phyloP scores from a whole-genome alignment of 768 basidiomycete genomes.

The Termitomyces sp. region DNA sequence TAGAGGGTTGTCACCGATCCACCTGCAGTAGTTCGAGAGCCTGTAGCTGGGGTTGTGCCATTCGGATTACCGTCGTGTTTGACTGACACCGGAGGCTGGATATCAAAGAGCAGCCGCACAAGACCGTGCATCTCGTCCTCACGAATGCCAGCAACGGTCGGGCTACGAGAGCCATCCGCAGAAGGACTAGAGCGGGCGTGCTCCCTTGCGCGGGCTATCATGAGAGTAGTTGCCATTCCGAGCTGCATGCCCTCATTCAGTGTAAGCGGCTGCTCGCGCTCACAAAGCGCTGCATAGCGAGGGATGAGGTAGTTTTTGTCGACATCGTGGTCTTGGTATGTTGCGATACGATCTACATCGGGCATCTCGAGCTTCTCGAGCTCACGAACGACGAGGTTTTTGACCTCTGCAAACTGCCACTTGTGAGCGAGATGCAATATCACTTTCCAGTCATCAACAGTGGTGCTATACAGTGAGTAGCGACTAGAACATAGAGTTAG shows the following conservation, averaged over 20 bases:
- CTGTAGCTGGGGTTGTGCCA: not conserved
- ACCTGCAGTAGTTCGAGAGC: slow-evolving; percentile 11
- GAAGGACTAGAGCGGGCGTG: slow-evolving; percentile 25
- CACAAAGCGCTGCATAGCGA: slow-evolving; percentile 49
- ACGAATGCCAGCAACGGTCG: slow-evolving; percentile 5
- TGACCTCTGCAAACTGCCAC: slow-evolving; percentile 54
- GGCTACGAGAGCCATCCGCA: slow-evolving; percentile 13
- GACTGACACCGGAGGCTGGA: not conserved
- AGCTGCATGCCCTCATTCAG: slow-evolving; percentile 51
- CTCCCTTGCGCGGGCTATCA: slow-evolving; percentile 48
- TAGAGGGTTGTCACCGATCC: slow-evolving; percentile 15
- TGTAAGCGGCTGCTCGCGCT: slow-evolving; percentile 42
- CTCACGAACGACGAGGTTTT: slow-evolving; percentile 52
- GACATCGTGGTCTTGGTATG: slow-evolving; percentile 49
- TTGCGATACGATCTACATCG: slow-evolving; percentile 45
- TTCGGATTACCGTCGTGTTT: not conserved
- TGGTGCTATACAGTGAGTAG: slow-evolving; percentile 51
- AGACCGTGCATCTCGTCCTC: slow-evolving; percentile 13
- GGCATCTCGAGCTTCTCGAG: slow-evolving; percentile 42
- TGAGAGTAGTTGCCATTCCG: slow-evolving; percentile 44
- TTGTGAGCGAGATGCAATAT: slow-evolving; percentile 53
- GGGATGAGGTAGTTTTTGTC: slow-evolving; percentile 43
- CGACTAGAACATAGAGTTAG: slow-evolving; percentile 26
- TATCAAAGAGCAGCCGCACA: slow-evolving; percentile 10
- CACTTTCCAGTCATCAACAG: slow-evolving; percentile 45